Evolutionary conservation across 2,329 filamentous ascomycete genomes (phyloP).

Genomic region (Chrysoporthe austroafricana): DNA sequence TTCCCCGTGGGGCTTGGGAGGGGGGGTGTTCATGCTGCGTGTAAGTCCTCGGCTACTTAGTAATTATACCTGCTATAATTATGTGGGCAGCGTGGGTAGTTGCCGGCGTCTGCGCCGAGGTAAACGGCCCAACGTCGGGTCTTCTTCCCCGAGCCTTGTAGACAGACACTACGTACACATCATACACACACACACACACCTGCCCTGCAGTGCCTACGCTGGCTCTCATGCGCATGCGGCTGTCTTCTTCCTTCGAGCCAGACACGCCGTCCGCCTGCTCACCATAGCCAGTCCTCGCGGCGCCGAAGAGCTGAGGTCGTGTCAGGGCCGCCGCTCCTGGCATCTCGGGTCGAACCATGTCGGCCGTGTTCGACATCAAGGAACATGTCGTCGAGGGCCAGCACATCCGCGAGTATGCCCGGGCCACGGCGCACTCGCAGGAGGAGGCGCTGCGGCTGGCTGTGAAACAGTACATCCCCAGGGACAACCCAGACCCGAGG

Average conservation of each 20-base stretch:
- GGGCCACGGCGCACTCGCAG: conserved; percentile 71
- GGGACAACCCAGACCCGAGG: conserved; percentile 67
- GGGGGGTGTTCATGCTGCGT: not conserved
- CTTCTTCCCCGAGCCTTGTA: not conserved
- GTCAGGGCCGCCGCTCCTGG: too few relatives aligned
- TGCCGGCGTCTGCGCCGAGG: conserved; percentile 1
- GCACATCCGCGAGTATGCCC: conserved; percentile 82
- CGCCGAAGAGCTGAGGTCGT: too few relatives aligned
- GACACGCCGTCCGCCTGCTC: too few relatives aligned
- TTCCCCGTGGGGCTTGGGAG: not conserved
- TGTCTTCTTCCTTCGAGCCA: not conserved
- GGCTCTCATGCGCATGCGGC: not conserved
- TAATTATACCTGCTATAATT: too few relatives aligned
- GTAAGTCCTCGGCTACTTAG: not conserved
- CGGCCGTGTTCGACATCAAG: conserved; percentile 63
- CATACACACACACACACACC: too few relatives aligned
- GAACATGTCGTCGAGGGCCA: conserved; percentile 76
- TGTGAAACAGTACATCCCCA: conserved; percentile 87
- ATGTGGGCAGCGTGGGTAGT: too few relatives aligned
- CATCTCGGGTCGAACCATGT: conserved; percentile 31
- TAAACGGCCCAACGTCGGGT: not conserved
- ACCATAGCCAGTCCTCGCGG: too few relatives aligned
- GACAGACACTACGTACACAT: too few relatives aligned
- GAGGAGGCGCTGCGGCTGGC: conserved; percentile 75
- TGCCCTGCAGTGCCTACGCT: too few relatives aligned